Evolutionary conservation across 768 basidiomycete species (phyloP), one percentile per base, ranked within the genome.

Genomic region (Leucocoprinus sp.): DNA sequence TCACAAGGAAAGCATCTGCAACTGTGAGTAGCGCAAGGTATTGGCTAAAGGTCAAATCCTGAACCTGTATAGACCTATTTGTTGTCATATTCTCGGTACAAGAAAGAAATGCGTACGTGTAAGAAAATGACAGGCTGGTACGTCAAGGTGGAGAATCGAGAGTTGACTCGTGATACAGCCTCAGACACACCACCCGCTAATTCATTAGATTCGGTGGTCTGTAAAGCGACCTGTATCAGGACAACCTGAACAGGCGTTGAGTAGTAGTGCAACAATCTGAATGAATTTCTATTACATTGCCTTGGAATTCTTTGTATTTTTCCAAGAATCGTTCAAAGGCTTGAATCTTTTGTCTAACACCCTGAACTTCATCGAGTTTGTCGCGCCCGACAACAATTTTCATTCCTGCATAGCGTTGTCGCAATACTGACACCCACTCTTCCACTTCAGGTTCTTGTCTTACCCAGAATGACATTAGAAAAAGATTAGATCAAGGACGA

Each of bases 71-170:
- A 22, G 4, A 9, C 23, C 15, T 2, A 14, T 35, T 21, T 28
- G n/a, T 22, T 12, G 36, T 4, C 4, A 2, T 8, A 21, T 21
- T 3, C 19, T 9, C 14, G 12, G 8, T 6, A 3, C 24, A 5
- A 7, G 19, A 12, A 28, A n/a, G 19, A 26, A 15, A 45, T n/a
- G 15, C 46, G 2, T 11, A 48, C 46, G 23, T 48, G 46, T 39
- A 92, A 63, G 65, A 92, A 90, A 21, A 91, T 83, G 37, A 91
- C 75, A 8, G 90, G 90, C 54, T 90, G 89, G 58, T 90, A 92
- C 0, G 89, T 91, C 42, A 92, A 69, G 1, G 81, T 86, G 12
- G 84, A 87, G 67, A 85, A 93, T 4, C 79, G 72, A 4, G 84
- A 80, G 60, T 92, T 92, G 64, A 93, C 80, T 26, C 83, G 78